Conservation (phyloP, 768 basidiomycete genomes). For the Gymnopilus junonius region DNA sequence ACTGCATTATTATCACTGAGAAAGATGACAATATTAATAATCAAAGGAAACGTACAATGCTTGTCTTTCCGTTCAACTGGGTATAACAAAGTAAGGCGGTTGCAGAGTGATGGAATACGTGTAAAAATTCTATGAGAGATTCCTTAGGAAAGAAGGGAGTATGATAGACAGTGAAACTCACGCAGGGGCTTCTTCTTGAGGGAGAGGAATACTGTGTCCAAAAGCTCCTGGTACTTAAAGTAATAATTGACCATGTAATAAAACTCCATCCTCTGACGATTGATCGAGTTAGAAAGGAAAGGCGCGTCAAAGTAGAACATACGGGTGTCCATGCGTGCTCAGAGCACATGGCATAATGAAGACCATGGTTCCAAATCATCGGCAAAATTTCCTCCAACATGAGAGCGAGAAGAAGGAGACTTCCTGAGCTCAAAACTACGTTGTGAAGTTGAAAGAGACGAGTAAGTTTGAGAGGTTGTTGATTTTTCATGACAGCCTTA, state of each 20-base stretch:
- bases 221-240: slow-evolving; percentile 95
- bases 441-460: slow-evolving; percentile 91
- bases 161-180: slow-evolving; percentile 39
- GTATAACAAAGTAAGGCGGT: slow-evolving; percentile 94
- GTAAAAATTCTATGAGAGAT: slow-evolving; percentile 79
- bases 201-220: slow-evolving; percentile 96
- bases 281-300: slow-evolving; percentile 3
- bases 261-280: slow-evolving; percentile 79
- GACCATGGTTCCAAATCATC: slow-evolving; percentile 69
- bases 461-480: slow-evolving; percentile 75
- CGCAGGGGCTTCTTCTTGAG: slow-evolving; percentile 98
- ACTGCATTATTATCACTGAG: slow-evolving; percentile 47
- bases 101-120: slow-evolving; percentile 99
- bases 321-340: slow-evolving; percentile 86
- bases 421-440: slow-evolving; percentile 82
- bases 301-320: slow-evolving; percentile 37
- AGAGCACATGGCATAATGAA: slow-evolving; percentile 81
- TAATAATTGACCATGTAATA: slow-evolving; percentile 99
- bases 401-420: slow-evolving; percentile 80
- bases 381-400: slow-evolving; percentile 94
- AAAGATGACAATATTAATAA: slow-evolving; percentile 2
- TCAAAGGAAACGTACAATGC: slow-evolving; percentile 64
- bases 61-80: slow-evolving; percentile 94
- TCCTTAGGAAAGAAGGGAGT: slow-evolving; percentile 6
- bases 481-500: slow-evolving; percentile 82